phyloP scores from a whole-genome alignment of 352 stramenopile genomes.

The Peronospora destructor region DNA sequence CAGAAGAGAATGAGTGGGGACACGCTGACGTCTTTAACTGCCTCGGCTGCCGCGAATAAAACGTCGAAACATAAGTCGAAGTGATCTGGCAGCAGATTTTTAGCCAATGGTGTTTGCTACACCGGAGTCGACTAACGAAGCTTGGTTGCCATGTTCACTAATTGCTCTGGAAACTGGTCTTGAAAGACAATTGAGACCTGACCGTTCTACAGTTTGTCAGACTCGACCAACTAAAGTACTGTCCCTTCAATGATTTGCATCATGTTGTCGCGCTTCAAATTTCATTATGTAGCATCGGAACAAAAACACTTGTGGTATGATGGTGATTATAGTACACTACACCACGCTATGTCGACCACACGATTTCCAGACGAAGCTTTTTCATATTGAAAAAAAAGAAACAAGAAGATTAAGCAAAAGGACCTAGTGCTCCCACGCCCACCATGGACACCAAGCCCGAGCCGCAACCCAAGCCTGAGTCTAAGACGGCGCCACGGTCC shows the following conservation, averaged over 20 bases:
- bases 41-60: conserved; percentile 21
- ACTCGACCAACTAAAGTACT: neutral
- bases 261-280: no score
- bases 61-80: conserved; percentile 13
- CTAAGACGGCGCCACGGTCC: conserved; percentile 5
- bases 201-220: neutral
- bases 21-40: conserved; percentile 3
- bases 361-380: neutral
- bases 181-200: no score
- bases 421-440: neutral
- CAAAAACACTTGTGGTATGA: no score
- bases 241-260: no score
- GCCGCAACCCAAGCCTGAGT: neutral
- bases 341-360: neutral
- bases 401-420: conserved; percentile 5
- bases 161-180: no score
- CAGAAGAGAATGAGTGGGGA: conserved; percentile 12
- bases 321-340: no score
- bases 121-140: no score
- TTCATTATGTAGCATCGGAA: no score
- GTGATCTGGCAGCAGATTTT: neutral
- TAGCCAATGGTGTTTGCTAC: conserved; percentile 5
- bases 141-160: no score
- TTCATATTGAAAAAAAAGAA: conserved; percentile 2
- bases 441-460: conserved; percentile 15